phyloP scores from a whole-genome alignment of 306 rosid genomes.

The Fagus sylvatica region DNA sequence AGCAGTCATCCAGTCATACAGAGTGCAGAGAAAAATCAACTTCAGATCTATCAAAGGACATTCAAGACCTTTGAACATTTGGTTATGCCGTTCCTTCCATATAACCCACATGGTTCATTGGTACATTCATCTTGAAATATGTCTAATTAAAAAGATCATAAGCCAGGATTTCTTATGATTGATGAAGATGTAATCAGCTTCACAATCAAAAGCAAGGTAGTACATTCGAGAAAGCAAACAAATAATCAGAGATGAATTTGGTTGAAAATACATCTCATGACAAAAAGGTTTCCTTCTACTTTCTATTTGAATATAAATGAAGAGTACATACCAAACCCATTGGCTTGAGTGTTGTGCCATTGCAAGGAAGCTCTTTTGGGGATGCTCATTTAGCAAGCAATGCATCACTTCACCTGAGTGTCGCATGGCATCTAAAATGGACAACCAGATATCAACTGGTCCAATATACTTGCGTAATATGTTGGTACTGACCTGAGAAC shows the following conservation, averaged over 20 bases:
- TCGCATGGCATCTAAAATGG: conserved; percentile 45
- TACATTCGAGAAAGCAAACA: conserved; percentile 1
- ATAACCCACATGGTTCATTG: neutral
- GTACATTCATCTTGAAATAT: conserved; percentile 3
- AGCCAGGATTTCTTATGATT: neutral
- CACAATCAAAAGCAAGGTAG: conserved; percentile 12
- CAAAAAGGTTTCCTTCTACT: conserved; percentile 5
- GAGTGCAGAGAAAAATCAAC: too few species aligned
- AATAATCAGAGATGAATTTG: neutral
- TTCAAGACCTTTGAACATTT: too few species aligned
- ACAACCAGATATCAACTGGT: conserved; percentile 81
- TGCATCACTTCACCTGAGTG: conserved; percentile 46
- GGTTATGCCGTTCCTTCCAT: too few species aligned
- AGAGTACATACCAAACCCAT: conserved; percentile 77
- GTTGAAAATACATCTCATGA: neutral
- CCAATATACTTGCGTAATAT: conserved; percentile 83
- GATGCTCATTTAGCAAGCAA: conserved; percentile 65
- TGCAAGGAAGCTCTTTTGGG: conserved; percentile 61
- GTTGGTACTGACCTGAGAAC: conserved; percentile 69
- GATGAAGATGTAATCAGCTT: conserved; percentile 2
- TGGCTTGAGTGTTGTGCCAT: conserved; percentile 93
- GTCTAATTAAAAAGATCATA: neutral
- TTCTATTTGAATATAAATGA: conserved; percentile 9
- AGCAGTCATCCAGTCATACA: too few species aligned
- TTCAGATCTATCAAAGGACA: too few species aligned